These are phyloP conservation scores for Fusarium sp. DNA, from an alignment of 2,329 filamentous ascomycete genomes.

Conservation along the genomic window DNA sequence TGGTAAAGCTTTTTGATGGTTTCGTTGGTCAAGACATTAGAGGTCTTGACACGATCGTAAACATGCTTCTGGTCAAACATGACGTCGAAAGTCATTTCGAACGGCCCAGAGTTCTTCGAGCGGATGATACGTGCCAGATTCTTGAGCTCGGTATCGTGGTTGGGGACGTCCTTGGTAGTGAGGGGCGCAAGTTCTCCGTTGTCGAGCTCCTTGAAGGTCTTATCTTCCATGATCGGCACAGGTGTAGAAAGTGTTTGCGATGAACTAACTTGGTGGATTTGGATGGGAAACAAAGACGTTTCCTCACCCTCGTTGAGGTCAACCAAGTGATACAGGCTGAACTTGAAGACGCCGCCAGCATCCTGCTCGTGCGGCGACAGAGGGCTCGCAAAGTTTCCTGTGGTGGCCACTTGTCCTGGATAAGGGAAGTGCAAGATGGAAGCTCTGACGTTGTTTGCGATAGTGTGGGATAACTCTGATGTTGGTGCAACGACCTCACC, in stretches of 20 bases:
- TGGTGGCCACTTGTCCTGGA: constrained; percentile 56
- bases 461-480: constrained; percentile 52
- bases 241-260: not conserved
- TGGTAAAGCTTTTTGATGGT: constrained; percentile 48
- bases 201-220: not conserved
- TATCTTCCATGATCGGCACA: not conserved
- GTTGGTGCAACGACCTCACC: constrained; percentile 55
- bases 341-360: constrained; percentile 50
- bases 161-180: constrained; percentile 8
- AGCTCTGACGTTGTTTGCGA: constrained; percentile 53
- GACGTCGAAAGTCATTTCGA: constrained; percentile 60
- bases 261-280: not conserved
- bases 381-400: constrained; percentile 56
- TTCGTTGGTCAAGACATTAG: constrained; percentile 48
- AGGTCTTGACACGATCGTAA: constrained; percentile 49
- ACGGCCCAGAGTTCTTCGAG: constrained; percentile 60
- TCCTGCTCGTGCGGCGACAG: constrained; percentile 38
- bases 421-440: constrained; percentile 57
- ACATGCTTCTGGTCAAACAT: constrained; percentile 52
- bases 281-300: not conserved
- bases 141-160: constrained; percentile 25
- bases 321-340: constrained; percentile 58
- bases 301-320: constrained; percentile 44
- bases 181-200: not conserved
- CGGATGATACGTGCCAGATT: constrained; percentile 53